Evolutionary conservation across 75 land plant genomes (phyloP).

Genomic region (Sequoiadendron giganteum): DNA sequence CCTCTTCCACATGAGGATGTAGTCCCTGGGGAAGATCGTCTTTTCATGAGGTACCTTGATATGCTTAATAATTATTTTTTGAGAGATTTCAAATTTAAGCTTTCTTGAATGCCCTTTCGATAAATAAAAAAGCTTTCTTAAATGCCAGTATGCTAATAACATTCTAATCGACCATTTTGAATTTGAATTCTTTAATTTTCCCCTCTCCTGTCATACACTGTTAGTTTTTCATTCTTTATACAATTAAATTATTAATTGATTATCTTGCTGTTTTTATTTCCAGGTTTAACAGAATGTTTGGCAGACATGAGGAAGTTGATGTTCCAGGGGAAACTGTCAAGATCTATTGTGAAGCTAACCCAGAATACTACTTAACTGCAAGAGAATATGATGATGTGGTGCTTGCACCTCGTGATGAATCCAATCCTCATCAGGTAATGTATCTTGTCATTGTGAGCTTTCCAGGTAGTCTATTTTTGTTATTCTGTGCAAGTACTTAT

Average conservation of each 20-base stretch:
- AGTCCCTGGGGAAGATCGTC: neutral
- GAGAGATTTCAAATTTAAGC: neutral
- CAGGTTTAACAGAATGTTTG: neutral
- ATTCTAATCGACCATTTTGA: neutral
- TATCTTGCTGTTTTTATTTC: neutral
- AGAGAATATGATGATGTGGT: slow-evolving; percentile 17
- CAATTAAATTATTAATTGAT: neutral
- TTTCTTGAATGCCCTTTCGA: no score
- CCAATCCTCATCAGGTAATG: slow-evolving; percentile 18
- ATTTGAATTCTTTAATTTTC: neutral
- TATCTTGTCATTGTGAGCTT: neutral
- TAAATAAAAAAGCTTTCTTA: no score
- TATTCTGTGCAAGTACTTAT: neutral
- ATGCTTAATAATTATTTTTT: neutral
- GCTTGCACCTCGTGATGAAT: slow-evolving; percentile 23
- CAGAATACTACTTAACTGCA: slow-evolving; percentile 21
- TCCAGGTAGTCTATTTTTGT: neutral
- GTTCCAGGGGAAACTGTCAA: slow-evolving; percentile 15
- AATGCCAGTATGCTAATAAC: neutral
- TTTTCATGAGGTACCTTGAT: neutral
- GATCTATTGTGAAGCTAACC: slow-evolving; percentile 28
- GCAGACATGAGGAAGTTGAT: neutral
- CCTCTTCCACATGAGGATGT: neutral
- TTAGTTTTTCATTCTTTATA: neutral
- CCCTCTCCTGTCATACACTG: neutral